Percentiles rank a stretch among this genome's conserved stretches.
Evolutionary conservation across 1,284 basidiomycete genomes (phyloP).

Genomic region (Megacollybia platyphylla): DNA sequence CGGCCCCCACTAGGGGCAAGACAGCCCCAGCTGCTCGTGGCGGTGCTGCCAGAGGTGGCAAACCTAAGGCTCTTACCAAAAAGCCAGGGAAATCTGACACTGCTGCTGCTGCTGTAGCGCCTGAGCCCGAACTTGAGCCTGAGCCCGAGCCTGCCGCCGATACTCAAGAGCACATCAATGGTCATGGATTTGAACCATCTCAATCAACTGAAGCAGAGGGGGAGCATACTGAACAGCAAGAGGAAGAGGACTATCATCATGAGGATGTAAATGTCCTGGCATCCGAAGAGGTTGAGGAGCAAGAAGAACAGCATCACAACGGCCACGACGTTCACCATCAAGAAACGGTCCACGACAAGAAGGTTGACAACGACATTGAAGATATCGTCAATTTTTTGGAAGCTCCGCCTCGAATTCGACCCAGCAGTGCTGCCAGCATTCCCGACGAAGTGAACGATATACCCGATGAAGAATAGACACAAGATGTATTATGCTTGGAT

Average conservation of each 20-base stretch:
- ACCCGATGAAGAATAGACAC: slow-evolving; percentile 24
- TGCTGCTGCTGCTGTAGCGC: neutral
- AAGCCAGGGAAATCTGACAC: neutral
- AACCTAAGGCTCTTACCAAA: slow-evolving; percentile 1
- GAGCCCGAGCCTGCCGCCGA: neutral
- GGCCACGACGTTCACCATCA: neutral
- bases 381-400: slow-evolving; percentile 57
- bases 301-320: slow-evolving; percentile 6
- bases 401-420: slow-evolving; percentile 23
- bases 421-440: slow-evolving; percentile 30
- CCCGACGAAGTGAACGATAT: slow-evolving; percentile 37
- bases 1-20: slow-evolving; percentile 7
- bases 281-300: neutral
- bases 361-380: slow-evolving; percentile 29
- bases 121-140: neutral
- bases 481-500: neutral
- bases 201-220: neutral
- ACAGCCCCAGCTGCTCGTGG: slow-evolving; percentile 4
- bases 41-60: slow-evolving; percentile 9
- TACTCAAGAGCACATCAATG: slow-evolving; percentile 1
- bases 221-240: neutral
- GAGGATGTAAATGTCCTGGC: neutral
- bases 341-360: slow-evolving; percentile 1
- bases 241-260: neutral
- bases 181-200: neutral